Conservation (phyloP, 1,284 basidiomycete genomes). For the Ustilago nuda region DNA sequence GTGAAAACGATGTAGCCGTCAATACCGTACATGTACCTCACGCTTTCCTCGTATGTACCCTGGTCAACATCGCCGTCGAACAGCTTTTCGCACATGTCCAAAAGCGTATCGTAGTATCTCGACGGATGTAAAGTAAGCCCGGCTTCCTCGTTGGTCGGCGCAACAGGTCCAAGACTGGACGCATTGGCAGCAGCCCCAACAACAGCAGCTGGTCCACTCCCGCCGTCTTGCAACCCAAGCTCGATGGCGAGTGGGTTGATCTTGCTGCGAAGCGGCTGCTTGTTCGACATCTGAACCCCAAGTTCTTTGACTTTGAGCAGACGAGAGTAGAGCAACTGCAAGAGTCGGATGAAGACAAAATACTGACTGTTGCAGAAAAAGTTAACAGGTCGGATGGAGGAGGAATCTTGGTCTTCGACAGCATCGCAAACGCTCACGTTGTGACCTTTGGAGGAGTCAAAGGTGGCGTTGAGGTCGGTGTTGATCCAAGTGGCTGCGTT, state of each 20-base stretch:
- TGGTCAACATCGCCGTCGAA: slow-evolving; percentile 94
- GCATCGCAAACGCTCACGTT: slow-evolving; percentile 36
- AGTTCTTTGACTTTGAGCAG: slow-evolving; percentile 79
- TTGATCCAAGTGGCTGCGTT: slow-evolving; percentile 72
- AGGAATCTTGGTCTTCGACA: slow-evolving; percentile 36
- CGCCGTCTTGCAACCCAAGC: slow-evolving; percentile 77
- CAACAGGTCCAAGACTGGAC: slow-evolving; percentile 41
- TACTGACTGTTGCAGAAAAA: slow-evolving; percentile 95
- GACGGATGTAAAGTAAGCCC: slow-evolving; percentile 70
- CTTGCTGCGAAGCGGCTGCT: slow-evolving; percentile 66
- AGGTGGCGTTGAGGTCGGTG: slow-evolving; percentile 67
- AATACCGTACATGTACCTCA: slow-evolving; percentile 95
- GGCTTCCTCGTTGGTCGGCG: slow-evolving; percentile 59
- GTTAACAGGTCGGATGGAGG: slow-evolving; percentile 69
- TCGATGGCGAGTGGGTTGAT: slow-evolving; percentile 73
- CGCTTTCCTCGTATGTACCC: slow-evolving; percentile 89
- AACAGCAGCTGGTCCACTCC: slow-evolving; percentile 70
- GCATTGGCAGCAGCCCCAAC: slow-evolving; percentile 52
- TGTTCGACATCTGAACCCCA: slow-evolving; percentile 72
- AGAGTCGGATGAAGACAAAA: slow-evolving; percentile 86
- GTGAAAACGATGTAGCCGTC: slow-evolving; percentile 94
- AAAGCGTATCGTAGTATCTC: slow-evolving; percentile 83
- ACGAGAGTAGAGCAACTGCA: slow-evolving; percentile 86
- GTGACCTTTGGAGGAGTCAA: slow-evolving; percentile 56
- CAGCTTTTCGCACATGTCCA: slow-evolving; percentile 91